Base-by-base conservation (phyloP, 2,329 filamentous ascomycete genomes). In the Paecilomyces niveus region DNA sequence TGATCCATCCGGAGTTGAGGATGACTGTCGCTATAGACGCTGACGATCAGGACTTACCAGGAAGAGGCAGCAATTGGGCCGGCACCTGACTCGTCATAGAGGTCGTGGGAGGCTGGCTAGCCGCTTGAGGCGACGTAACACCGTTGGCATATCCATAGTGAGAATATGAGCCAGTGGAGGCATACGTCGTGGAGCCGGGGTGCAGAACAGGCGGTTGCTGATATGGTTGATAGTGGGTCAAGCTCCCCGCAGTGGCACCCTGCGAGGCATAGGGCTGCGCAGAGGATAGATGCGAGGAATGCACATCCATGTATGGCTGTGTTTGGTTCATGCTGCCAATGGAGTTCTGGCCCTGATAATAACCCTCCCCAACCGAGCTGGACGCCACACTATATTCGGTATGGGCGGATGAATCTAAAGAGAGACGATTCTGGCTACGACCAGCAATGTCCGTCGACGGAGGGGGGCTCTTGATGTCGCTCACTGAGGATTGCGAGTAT, bases 261-360 rank as follows among this genome's bases (percentile, higher is more conserved):
- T 92, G 89, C 9, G 89, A 87, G 59, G 86, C 81, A 68, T 89
- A 89, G 60, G 86, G 82, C 72, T 90, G 89, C 61, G 87, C 88
- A 65, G 87, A 84, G 67, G 89, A 89, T 80, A 95, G 87, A 75
- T 94, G 89, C 68, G 83, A 78, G 63, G 84, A 80, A 71, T 87
- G 83, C 70, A 94, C 92, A 74, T 96, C 94, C 87, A 95, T 89
- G 68, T 96, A 93, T 66, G 86, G 81, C 69, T 86, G 84, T 67
- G 84, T 83, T 76, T 89, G 88, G 79, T 96, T 96, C 92, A 97
- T 96, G 76, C 73, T 80, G 69, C 71, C 66, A 61, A 73, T 67
- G 56, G 73, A 70, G 39, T 66, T 69, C n/a, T 71, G 70, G 49
- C 65, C 68, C 31, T 70, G 68, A 64, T 78, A 79, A 63, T 79